Conservation (phyloP, 495 filamentous ascomycete species). For the Neurospora sp. region DNA sequence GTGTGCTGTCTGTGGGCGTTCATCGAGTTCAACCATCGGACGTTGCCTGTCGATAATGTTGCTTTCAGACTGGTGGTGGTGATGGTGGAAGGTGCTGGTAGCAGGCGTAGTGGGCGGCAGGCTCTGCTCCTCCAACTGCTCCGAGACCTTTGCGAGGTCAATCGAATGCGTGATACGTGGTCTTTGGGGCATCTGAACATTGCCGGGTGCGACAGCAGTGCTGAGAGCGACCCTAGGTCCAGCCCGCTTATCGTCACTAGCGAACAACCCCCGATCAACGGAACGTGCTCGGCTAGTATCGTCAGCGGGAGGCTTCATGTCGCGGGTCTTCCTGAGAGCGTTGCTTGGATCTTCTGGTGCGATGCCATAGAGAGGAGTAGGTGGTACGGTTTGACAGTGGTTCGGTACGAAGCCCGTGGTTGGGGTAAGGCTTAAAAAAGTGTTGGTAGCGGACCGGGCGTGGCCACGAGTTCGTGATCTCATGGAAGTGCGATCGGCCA, state of each 20-base stretch:
- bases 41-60: conserved; percentile 35
- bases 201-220: conserved; percentile 52
- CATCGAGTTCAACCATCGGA: conserved; percentile 18
- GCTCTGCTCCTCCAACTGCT: conserved; percentile 5
- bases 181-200: conserved; percentile 41
- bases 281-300: conserved; percentile 40
- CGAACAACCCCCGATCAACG: conserved; percentile 46
- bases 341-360: conserved; percentile 28
- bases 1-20: conserved; percentile 32
- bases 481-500: conserved; percentile 16
- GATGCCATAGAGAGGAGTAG: conserved; percentile 39
- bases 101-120: conserved; percentile 29
- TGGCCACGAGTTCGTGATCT: conserved; percentile 25
- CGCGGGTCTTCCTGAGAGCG: conserved; percentile 32
- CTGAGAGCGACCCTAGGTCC: conserved; percentile 55
- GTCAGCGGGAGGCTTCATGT: conserved; percentile 37
- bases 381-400: conserved; percentile 34
- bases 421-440: conserved; percentile 33
- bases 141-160: conserved; percentile 10
- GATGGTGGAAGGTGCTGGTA: conserved; percentile 28
- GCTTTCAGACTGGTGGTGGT: conserved; percentile 34
- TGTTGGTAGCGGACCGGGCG: conserved; percentile 45
- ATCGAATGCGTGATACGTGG: conserved; percentile 25
- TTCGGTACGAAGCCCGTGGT: conserved; percentile 8
- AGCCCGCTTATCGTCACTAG: conserved; percentile 48